Conservation (phyloP, 2,329 filamentous ascomycete species). For the Clarireedia sp. region DNA sequence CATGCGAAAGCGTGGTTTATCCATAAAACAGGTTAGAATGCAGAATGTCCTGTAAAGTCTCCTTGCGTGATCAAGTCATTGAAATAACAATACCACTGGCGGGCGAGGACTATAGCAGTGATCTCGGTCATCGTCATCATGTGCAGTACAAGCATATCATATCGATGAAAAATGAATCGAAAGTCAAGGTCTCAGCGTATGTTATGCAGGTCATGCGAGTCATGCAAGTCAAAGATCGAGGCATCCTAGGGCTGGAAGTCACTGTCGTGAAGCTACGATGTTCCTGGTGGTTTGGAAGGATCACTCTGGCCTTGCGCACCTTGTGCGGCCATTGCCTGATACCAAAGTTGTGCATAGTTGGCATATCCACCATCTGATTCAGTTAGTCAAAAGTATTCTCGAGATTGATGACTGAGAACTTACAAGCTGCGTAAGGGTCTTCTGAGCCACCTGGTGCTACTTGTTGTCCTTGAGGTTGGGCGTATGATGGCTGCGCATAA, state of each 20-base stretch:
- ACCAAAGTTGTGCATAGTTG: slow-evolving; percentile 74
- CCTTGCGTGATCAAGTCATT: slow-evolving; percentile 8
- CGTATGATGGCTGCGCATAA: slow-evolving; percentile 42
- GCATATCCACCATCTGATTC: slow-evolving; percentile 67
- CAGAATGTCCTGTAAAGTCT: background rate
- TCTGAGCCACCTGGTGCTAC: slow-evolving; percentile 41
- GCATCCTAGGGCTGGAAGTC: slow-evolving; percentile 21
- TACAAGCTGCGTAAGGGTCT: slow-evolving; percentile 71
- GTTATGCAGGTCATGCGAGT: slow-evolving; percentile 28
- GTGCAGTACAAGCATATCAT: slow-evolving; percentile 29
- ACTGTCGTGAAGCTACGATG: slow-evolving; percentile 27
- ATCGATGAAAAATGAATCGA: slow-evolving; percentile 25
- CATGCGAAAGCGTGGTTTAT: background rate
- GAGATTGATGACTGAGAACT: slow-evolving; percentile 25
- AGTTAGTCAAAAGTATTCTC: slow-evolving; percentile 21
- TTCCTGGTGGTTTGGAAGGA: slow-evolving; percentile 33
- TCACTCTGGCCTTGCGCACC: slow-evolving; percentile 30
- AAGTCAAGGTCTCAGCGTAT: slow-evolving; percentile 29
- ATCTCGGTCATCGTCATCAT: slow-evolving; percentile 20
- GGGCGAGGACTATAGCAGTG: slow-evolving; percentile 2
- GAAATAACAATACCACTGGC: slow-evolving; percentile 8
- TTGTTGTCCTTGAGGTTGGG: slow-evolving; percentile 32
- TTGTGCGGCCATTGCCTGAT: slow-evolving; percentile 57
- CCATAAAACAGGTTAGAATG: background rate
- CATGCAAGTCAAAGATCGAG: slow-evolving; percentile 22